Base-by-base conservation (phyloP, 1,139 yeast genomes). In the Pichia inconspicua region DNA sequence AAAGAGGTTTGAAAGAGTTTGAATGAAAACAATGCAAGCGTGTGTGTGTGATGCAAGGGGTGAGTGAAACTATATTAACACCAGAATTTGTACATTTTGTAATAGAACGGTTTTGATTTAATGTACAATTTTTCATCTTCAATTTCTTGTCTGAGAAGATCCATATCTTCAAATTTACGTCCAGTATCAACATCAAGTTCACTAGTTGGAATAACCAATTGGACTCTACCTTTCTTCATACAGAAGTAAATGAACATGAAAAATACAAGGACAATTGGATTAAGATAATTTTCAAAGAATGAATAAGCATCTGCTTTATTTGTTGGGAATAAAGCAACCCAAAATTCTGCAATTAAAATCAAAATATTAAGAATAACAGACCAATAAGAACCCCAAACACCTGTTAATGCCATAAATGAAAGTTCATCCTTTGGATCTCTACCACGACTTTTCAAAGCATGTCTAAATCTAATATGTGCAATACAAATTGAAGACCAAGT, bases 401-500 rank as follows among this genome's bases (percentile, higher is more conserved):
- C 96, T 37, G 79, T 74, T 53, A 74, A 78, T 3, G 95, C 74
- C 46, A 66, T 68, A 65, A 75, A 87, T 11, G 86, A 78, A 48
- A 87, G 69, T 62, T 86, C 95, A 4, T 37, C 27, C 42, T 72
- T 72, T 14, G 75, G 65, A 22, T 72, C 66, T 63, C 82, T 75
- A 47, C 84, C 85, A 64, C 83, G 84, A 3, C 60, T 73, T 43
- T 65, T 65, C 71, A 87, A 72, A 1, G 95, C 96, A 44, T 71
- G 63, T 68, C 96, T 78, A 68, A 85, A 85, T 62, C 95, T 75
- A 51, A 86, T 70, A 56, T 81, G 92, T 53, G 86, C 77, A 45
- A 84, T 60, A 60, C 82, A 78, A 57, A 87, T 83, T 25, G 88
- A 77, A 27, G 77, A 77, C 94, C 94, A 86, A 9, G 90, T 84